phyloP scores from a whole-genome alignment of 208 protist species.

The Leishmania lainsoni region DNA sequence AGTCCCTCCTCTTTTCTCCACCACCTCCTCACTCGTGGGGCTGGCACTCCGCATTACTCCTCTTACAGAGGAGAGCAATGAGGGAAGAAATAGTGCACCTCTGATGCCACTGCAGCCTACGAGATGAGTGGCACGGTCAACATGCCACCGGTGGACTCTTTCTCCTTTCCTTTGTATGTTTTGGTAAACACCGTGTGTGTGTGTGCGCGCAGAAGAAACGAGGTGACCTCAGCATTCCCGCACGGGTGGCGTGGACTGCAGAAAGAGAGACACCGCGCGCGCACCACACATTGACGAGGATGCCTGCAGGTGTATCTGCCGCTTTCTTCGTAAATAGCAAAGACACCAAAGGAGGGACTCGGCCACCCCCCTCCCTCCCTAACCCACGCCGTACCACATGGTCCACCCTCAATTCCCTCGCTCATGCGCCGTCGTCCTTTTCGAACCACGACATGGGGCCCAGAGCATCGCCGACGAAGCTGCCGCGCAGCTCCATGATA shows the following conservation, averaged over 20 bases:
- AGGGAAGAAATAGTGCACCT: not conserved
- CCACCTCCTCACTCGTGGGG: not conserved
- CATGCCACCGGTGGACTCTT: not conserved
- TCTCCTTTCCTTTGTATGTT: not conserved
- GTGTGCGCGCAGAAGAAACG: conserved; percentile 1
- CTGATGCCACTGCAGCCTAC: not conserved
- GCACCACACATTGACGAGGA: too few relatives aligned
- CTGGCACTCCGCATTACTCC: not conserved
- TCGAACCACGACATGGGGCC: conserved; percentile 82
- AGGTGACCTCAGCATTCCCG: not conserved
- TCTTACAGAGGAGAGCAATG: not conserved
- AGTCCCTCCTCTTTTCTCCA: not conserved
- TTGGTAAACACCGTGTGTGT: not conserved
- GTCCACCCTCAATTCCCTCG: not conserved
- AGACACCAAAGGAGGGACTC: not conserved
- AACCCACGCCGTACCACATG: not conserved
- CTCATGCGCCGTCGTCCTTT: not conserved
- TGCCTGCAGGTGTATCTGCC: not conserved
- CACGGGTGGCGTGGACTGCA: not conserved
- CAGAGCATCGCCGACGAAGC: conserved; percentile 72
- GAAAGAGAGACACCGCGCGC: not conserved
- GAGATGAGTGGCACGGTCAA: not conserved
- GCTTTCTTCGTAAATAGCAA: not conserved
- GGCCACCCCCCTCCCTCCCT: not conserved
- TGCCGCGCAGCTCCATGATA: conserved; percentile 71